Evolutionary conservation across 2,329 filamentous ascomycete genomes (phyloP), one percentile per base, ranked within the genome.

Genomic region (Didymella pomorum): DNA sequence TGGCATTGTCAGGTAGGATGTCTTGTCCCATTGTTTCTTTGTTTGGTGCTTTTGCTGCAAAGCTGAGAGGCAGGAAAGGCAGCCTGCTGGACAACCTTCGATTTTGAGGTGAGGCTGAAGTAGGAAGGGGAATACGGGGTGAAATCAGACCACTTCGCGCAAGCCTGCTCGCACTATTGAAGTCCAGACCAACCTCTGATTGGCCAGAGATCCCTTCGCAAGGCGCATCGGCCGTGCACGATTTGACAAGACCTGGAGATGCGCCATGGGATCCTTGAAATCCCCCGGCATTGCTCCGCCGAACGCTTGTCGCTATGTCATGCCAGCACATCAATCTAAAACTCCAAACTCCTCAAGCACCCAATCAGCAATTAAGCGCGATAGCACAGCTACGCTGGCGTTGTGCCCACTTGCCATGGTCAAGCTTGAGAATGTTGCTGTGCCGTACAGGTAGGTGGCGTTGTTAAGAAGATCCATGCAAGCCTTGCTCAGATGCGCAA

Each of bases 231-330:
- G 43, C 35, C 49, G 55, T 52, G 43, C 48, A 43, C 42, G 35
- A 52, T 48, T 29, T 46, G 35, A 39, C 43, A 16, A 51, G 55
- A 57, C 52, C 55, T 57, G 48, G 54, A 57, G 47, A 52, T 45
- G 35, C 48, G 26, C 41, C 54, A 52, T 52, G 54, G 48, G 33
- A 20, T 44, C 48, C 43, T 47, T 21, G 33, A 3, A 11, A 48
- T 46, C 35, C 48, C 28, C 43, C 43, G 37, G 35, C 28, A 16
- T 28, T 23, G n/a, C 10, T 44, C 20, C 21, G n/a, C 21, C 26
- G 35, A 43, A 18, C n/a, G 9, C 20, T 52, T 44, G 29, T 48
- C 43, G n/a, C 44, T 35, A 29, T 20, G 25, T 41, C 12, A 35
- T 23, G 14, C 29, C 10, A 28, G 18, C 16, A 39, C 21, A 12